A percentile compares a stretch with the other conserved stretches of the same genome.
Evolutionary conservation across 2,329 filamentous ascomycete species (phyloP).

Genomic region (Monascus ruber): DNA sequence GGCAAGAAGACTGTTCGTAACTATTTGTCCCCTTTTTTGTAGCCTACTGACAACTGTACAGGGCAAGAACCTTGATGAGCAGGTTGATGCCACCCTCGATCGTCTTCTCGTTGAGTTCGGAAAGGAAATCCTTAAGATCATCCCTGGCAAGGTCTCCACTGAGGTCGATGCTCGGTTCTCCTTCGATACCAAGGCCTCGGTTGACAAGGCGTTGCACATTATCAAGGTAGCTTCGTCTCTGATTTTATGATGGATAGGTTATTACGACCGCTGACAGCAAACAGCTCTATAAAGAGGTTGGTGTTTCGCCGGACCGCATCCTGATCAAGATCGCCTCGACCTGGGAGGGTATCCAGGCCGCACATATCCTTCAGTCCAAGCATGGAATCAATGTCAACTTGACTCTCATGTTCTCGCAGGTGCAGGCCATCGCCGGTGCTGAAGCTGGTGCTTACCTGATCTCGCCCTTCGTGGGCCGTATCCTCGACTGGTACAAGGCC

Average conservation of each 20-base stretch:
- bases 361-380: slow-evolving; percentile 89
- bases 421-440: slow-evolving; percentile 89
- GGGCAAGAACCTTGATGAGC: slow-evolving; percentile 55
- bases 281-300: slow-evolving; percentile 86
- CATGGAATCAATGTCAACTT: slow-evolving; percentile 97
- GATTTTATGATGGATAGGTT: too few species aligned
- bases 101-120: slow-evolving; percentile 94
- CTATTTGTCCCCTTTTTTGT: not conserved
- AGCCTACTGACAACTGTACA: slow-evolving; percentile 14
- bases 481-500: slow-evolving; percentile 99
- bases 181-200: slow-evolving; percentile 83
- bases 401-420: slow-evolving; percentile 94
- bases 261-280: too few species aligned
- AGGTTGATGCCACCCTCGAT: slow-evolving; percentile 87
- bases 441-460: slow-evolving; percentile 96
- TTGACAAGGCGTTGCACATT: slow-evolving; percentile 93
- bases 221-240: slow-evolving; percentile 57
- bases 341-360: slow-evolving; percentile 99
- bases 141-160: slow-evolving; percentile 96
- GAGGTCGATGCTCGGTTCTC: slow-evolving; percentile 95
- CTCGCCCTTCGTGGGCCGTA: slow-evolving; percentile 97
- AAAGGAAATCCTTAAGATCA: slow-evolving; percentile 91
- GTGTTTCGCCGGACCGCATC: slow-evolving; percentile 85
- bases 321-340: slow-evolving; percentile 99
- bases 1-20: slow-evolving; percentile 62